These are phyloP conservation scores for Pinus tabuliformis DNA, from an alignment of 75 land plant genomes.

Conservation along the genomic window DNA sequence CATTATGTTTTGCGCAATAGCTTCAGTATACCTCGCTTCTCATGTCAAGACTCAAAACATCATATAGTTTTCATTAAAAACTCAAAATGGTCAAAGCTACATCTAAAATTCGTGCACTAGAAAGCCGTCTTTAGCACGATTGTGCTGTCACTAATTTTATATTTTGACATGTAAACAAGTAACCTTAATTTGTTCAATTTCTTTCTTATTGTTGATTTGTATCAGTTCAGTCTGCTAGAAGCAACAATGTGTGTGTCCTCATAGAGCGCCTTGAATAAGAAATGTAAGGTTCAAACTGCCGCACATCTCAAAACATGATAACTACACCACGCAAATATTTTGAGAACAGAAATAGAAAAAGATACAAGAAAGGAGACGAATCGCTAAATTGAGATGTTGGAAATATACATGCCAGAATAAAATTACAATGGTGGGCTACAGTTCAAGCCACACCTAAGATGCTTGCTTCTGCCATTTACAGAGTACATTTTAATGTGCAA, in stretches of 20 bases:
- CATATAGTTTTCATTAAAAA: too few species aligned
- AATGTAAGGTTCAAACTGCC: background rate
- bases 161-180: too few species aligned
- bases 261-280: background rate
- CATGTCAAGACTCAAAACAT: too few species aligned
- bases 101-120: too few species aligned
- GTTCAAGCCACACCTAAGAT: background rate
- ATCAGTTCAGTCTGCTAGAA: background rate
- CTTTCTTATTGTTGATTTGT: background rate
- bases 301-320: background rate
- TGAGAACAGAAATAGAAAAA: background rate
- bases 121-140: too few species aligned
- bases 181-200: too few species aligned
- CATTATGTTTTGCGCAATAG: too few species aligned
- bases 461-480: background rate
- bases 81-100: too few species aligned
- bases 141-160: too few species aligned
- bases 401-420: background rate
- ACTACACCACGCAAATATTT: background rate
- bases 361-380: background rate
- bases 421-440: conserved; percentile 4
- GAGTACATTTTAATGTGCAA: background rate
- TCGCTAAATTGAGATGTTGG: background rate
- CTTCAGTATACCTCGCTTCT: too few species aligned
- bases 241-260: background rate